Evolutionary conservation across 129 eudicot genomes (phyloP), one percentile per base, ranked within the genome.

Genomic region (Flaveria brownii): DNA sequence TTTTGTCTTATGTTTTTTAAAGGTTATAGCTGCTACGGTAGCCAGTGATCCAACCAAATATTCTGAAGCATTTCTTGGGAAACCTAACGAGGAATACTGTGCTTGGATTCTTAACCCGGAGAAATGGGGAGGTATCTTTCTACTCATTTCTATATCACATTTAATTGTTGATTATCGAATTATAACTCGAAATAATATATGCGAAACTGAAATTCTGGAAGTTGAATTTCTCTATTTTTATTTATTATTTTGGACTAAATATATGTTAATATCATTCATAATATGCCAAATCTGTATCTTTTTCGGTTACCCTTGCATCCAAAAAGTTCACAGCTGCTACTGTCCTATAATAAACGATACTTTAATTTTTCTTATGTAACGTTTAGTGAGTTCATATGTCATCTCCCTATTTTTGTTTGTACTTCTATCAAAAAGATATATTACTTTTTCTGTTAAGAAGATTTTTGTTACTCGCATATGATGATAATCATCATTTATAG

Each of bases 1-100:
- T 33, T 42, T 13, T 59, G 68, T 68, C 17, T 71, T 47, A 25
- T 57, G 60, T 65, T 78, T 42, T 69, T 63, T 62, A 62, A 39
- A 93, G 99, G 99, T 94, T 78, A 94, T 94, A 84, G 99, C 99
- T 72, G 93, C 93, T 72, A 85, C 97, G 8, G 99, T 94, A 72
- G 82, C 89, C 23, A 91, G 99, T 80, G 99, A 94, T 89, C 93
- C 96, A 64, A 84, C 81, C 64, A 88, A 91, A 77, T 94, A 87
- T 80, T 85, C 93, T 20, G 99, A 94, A 80, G 97, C 93, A 65
- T 88, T 94, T 71, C 94, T 94, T 75, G 99, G 96, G 74, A 91
- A 88, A 75, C 80, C 89, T 45, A 94, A 94, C 28, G 81, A 84
- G 76, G 97, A 94, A 77, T 94, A 94, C 84, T 87, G 96, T 82